Conservation (phyloP, 441 rosid species). For the Breynia disticha region DNA sequence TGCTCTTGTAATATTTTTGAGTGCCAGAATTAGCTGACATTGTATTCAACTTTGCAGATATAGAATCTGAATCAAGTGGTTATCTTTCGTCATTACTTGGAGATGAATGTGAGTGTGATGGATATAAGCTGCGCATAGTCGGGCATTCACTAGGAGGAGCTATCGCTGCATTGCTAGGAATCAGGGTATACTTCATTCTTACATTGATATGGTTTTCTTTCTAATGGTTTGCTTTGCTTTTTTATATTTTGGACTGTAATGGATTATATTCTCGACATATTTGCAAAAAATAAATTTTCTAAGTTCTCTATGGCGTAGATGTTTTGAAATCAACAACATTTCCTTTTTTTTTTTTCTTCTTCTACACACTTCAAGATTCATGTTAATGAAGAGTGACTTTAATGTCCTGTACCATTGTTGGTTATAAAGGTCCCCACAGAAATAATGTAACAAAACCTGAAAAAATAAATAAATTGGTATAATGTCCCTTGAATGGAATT, state of each 20-base stretch:
- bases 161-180: slow-evolving; percentile 71
- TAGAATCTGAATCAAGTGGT: slow-evolving; percentile 39
- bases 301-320: too few relatives aligned
- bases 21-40: too few relatives aligned
- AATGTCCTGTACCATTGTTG: too few relatives aligned
- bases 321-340: neutral
- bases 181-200: slow-evolving; percentile 44
- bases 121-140: slow-evolving; percentile 55
- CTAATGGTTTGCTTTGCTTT: neutral
- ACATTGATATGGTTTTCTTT: slow-evolving; percentile 1
- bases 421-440: too few relatives aligned
- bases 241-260: neutral
- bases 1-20: too few relatives aligned
- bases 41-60: slow-evolving; percentile 11
- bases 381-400: too few relatives aligned
- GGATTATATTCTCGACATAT: too few relatives aligned
- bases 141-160: slow-evolving; percentile 97
- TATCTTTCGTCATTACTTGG: slow-evolving; percentile 73
- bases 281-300: too few relatives aligned
- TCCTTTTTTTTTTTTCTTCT: neutral
- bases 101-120: slow-evolving; percentile 81
- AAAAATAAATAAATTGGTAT: neutral
- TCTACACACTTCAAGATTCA: too few relatives aligned
- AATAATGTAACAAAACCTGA: neutral
- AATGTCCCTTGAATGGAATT: too few relatives aligned